Evolutionary conservation across 1,284 basidiomycete species (phyloP).

Genomic region (Tilletia horrida): DNA sequence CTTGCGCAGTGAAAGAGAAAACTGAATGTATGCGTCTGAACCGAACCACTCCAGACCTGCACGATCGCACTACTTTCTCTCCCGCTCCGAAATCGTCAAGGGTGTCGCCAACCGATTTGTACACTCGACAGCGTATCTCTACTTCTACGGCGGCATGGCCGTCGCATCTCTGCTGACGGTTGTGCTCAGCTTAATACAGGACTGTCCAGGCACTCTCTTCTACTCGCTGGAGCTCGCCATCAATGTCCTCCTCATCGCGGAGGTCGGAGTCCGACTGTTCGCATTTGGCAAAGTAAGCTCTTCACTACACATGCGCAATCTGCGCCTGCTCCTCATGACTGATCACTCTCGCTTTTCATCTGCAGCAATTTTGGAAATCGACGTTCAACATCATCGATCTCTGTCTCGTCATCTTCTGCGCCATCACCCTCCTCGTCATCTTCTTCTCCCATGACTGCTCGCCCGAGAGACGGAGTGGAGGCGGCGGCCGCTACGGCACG

Average conservation of each 20-base stretch:
- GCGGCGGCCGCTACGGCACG: slow-evolving; percentile 17
- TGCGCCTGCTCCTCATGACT: neutral
- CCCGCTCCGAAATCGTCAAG: slow-evolving; percentile 49
- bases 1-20: too few relatives aligned
- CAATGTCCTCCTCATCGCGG: slow-evolving; percentile 49
- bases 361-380: slow-evolving; percentile 51
- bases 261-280: slow-evolving; percentile 46
- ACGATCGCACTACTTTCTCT: slow-evolving; percentile 45
- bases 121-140: slow-evolving; percentile 51
- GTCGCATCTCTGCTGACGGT: slow-evolving; percentile 48
- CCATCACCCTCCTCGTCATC: slow-evolving; percentile 48
- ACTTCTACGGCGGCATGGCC: slow-evolving; percentile 52
- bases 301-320: neutral
- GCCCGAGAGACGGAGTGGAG: slow-evolving; percentile 31
- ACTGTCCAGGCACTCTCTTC: slow-evolving; percentile 49
- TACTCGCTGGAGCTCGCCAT: slow-evolving; percentile 49
- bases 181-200: slow-evolving; percentile 39
- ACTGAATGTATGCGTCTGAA: too few relatives aligned
- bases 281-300: slow-evolving; percentile 46
- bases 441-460: slow-evolving; percentile 53
- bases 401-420: slow-evolving; percentile 45
- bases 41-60: neutral
- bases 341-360: neutral
- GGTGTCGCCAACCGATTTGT: slow-evolving; percentile 54
- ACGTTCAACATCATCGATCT: slow-evolving; percentile 52